Percentiles rank a stretch among this genome's conserved stretches.
Evolutionary conservation across 2,329 filamentous ascomycete species (phyloP).

Genomic region (Curvularia hawaiiensis): DNA sequence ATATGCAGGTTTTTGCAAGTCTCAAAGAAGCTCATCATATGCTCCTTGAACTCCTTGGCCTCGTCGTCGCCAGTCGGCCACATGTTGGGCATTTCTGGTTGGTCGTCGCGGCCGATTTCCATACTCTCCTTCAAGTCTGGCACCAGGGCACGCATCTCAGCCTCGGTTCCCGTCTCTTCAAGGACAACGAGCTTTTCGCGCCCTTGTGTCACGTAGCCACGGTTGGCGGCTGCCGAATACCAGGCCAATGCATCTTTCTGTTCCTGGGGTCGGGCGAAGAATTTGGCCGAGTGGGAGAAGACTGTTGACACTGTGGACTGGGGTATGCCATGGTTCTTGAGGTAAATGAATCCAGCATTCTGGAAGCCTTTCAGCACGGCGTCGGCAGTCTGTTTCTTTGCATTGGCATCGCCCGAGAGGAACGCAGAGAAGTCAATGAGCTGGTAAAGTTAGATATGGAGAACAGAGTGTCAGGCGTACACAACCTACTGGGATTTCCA

Average conservation of each 20-base stretch:
- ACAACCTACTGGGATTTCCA: conserved; percentile 45
- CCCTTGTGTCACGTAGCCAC: conserved; percentile 55
- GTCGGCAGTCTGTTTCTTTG: conserved; percentile 69
- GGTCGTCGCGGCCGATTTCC: conserved; percentile 65
- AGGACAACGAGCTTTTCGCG: conserved; percentile 49
- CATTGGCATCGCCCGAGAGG: conserved; percentile 63
- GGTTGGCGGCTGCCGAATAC: conserved; percentile 54
- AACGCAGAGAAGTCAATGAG: conserved; percentile 81
- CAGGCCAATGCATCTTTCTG: conserved; percentile 49
- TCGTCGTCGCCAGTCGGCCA: conserved; percentile 69
- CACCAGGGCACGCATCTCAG: conserved; percentile 39
- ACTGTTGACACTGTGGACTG: conserved; percentile 62
- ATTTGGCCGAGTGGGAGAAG: conserved; percentile 58
- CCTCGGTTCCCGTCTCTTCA: conserved; percentile 44
- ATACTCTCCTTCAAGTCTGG: conserved; percentile 62
- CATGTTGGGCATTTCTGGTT: conserved; percentile 71
- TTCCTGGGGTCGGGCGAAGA: conserved; percentile 46
- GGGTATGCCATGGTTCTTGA: conserved; percentile 77
- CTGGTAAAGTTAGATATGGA: conserved; percentile 48
- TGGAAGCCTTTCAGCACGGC: conserved; percentile 82
- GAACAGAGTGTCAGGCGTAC: background rate
- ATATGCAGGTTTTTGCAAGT: conserved; percentile 75
- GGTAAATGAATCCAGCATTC: conserved; percentile 86
- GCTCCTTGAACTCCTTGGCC: conserved; percentile 67
- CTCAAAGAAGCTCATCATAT: conserved; percentile 77